phyloP scores from a whole-genome alignment of 2,329 filamentous ascomycete genomes.

The Xylaria sp. region DNA sequence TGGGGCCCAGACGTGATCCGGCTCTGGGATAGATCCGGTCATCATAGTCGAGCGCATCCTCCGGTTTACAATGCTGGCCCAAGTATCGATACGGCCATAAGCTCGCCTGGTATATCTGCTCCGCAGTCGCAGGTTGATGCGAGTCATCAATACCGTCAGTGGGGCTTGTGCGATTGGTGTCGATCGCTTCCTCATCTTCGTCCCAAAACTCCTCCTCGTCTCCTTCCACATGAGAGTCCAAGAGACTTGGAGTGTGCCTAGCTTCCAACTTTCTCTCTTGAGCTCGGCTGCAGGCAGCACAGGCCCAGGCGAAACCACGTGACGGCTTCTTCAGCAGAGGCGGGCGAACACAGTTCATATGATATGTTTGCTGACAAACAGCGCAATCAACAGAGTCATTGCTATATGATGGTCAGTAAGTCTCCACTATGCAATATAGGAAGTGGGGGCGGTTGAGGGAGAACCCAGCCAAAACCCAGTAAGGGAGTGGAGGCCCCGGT shows the following conservation, averaged over 20 bases:
- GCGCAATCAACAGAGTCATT: slow-evolving; percentile 97
- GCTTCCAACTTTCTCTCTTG: slow-evolving; percentile 93
- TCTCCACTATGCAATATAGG: slow-evolving; percentile 33
- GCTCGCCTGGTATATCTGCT: slow-evolving; percentile 91
- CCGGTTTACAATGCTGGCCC: slow-evolving; percentile 92
- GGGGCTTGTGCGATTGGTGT: slow-evolving; percentile 72
- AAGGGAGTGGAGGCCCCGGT: slow-evolving; percentile 29
- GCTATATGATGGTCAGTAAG: slow-evolving; percentile 55
- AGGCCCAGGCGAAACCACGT: slow-evolving; percentile 97
- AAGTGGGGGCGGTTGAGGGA: slow-evolving; percentile 29
- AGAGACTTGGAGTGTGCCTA: slow-evolving; percentile 80
- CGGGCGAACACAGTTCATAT: slow-evolving; percentile 97
- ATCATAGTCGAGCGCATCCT: slow-evolving; percentile 96
- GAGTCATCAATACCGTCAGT: slow-evolving; percentile 66
- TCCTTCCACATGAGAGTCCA: slow-evolving; percentile 73
- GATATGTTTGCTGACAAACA: slow-evolving; percentile 93
- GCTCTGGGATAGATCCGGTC: slow-evolving; percentile 97
- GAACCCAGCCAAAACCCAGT: slow-evolving; percentile 1
- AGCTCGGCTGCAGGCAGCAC: slow-evolving; percentile 93
- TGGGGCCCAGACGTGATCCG: slow-evolving; percentile 88
- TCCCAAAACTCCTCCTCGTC: slow-evolving; percentile 71
- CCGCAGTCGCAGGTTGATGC: slow-evolving; percentile 73
- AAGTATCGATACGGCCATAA: slow-evolving; percentile 97
- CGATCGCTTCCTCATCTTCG: slow-evolving; percentile 76
- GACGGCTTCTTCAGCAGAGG: slow-evolving; percentile 95